phyloP scores from a whole-genome alignment of 176 grass and related monocot genomes.

The Paspalum notatum region DNA sequence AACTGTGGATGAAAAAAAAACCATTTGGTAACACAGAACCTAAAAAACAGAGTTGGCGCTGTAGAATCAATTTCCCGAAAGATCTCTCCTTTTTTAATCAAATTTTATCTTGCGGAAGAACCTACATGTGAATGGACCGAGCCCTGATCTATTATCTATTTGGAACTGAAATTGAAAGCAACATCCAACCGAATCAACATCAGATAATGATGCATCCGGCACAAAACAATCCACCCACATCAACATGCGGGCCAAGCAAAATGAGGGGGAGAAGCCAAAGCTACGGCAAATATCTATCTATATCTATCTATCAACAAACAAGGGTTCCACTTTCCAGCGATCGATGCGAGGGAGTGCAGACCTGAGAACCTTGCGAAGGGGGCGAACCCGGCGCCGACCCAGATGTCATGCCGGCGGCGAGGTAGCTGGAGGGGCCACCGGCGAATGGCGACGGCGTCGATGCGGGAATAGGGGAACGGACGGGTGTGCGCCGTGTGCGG shows the following conservation, averaged over 20 bases:
- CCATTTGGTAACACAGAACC: not conserved
- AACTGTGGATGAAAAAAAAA: not conserved
- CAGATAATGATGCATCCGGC: not conserved
- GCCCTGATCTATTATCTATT: not conserved
- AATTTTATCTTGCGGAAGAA: not conserved
- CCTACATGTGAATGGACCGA: not conserved
- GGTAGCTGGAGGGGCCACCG: not conserved
- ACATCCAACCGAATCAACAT: not conserved
- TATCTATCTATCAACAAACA: slow-evolving; percentile 16
- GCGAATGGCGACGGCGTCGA: not conserved
- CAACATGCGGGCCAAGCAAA: not conserved
- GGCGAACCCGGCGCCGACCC: not conserved
- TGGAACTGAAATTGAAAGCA: not conserved
- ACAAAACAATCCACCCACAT: not conserved
- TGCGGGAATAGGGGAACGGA: not conserved
- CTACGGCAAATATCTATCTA: not conserved
- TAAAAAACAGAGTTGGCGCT: not conserved
- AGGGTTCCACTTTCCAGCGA: not conserved
- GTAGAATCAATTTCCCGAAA: not conserved
- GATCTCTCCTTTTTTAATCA: not conserved
- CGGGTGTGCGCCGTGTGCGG: no score
- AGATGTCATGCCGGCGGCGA: slow-evolving; percentile 19
- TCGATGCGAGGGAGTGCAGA: not conserved
- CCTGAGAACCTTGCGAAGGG: slow-evolving; percentile 35
- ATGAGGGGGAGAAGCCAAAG: not conserved